Evolutionary conservation across 768 basidiomycete species (phyloP).

Genomic region (Gloeostereum incarnatum): DNA sequence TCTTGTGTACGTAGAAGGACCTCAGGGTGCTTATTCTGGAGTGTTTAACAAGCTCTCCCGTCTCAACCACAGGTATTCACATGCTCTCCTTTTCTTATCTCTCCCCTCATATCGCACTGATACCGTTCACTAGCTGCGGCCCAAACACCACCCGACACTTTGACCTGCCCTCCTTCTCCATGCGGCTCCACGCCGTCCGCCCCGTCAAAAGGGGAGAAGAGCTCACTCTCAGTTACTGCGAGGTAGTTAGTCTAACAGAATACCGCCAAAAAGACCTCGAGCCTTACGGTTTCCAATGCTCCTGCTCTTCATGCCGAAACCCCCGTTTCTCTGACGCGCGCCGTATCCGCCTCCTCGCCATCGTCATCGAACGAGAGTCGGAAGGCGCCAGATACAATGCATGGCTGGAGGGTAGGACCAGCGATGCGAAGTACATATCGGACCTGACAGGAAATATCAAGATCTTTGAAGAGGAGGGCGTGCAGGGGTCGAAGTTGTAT

Average conservation of each 20-base stretch:
- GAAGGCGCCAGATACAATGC: no score
- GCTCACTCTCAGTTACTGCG: slow-evolving; percentile 19
- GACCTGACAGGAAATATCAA: no score
- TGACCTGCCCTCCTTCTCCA: slow-evolving; percentile 19
- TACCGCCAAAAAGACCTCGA: slow-evolving; percentile 16
- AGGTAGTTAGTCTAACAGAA: slow-evolving; percentile 10
- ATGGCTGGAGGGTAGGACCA: no score
- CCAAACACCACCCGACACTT: slow-evolving; percentile 17
- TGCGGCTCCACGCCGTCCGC: slow-evolving; percentile 16
- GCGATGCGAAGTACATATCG: no score
- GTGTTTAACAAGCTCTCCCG: slow-evolving; percentile 13
- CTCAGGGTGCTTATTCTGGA: slow-evolving; percentile 6
- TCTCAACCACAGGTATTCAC: slow-evolving; percentile 13
- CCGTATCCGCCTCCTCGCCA: no score
- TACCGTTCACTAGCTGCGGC: no score
- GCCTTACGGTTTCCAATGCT: slow-evolving; percentile 15
- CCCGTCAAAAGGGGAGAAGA: slow-evolving; percentile 21
- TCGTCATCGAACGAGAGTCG: no score
- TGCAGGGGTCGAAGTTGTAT: no score
- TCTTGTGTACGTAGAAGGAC: background rate
- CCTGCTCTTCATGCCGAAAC: background rate
- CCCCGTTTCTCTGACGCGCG: background rate
- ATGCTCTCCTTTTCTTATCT: background rate
- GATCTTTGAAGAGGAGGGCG: no score
- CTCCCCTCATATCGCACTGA: background rate